Percentiles rank a stretch among this genome's conserved stretches.
These are phyloP conservation scores for Termitomyces sp. DNA, from an alignment of 768 basidiomycete species.

Conservation along the genomic window DNA sequence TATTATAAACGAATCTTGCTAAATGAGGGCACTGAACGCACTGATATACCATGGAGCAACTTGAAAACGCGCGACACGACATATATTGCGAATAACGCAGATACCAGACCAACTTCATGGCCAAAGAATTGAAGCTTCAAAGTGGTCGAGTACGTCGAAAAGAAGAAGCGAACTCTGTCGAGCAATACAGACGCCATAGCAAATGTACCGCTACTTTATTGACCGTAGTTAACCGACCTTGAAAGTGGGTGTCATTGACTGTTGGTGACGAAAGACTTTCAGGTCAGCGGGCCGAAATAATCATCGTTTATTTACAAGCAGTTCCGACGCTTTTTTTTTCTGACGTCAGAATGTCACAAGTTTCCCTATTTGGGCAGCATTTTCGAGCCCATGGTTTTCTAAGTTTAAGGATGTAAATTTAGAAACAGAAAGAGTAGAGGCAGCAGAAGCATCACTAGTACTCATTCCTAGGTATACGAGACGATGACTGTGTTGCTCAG, in stretches of 20 bases:
- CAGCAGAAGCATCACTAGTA: too few relatives aligned
- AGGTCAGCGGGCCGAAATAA: not conserved
- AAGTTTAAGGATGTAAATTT: too few relatives aligned
- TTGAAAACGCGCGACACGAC: constrained; percentile 25
- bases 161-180: not conserved
- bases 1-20: not conserved
- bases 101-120: constrained; percentile 9
- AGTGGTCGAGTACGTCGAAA: not conserved
- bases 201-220: not conserved
- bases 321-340: too few relatives aligned
- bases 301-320: too few relatives aligned
- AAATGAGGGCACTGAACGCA: constrained; percentile 9
- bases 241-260: not conserved
- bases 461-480: too few relatives aligned
- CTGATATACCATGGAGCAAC: constrained; percentile 24
- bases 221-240: not conserved
- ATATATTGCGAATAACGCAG: constrained; percentile 19
- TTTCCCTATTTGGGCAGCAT: too few relatives aligned
- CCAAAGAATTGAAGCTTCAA: constrained; percentile 9
- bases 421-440: too few relatives aligned
- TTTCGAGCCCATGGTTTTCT: too few relatives aligned
- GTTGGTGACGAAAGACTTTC: not conserved
- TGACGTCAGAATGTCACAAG: too few relatives aligned
- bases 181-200: not conserved
- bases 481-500: too few relatives aligned